Evolutionary conservation across 805 yeast genomes (phyloP).

Genomic region (Ogataea saltuana): DNA sequence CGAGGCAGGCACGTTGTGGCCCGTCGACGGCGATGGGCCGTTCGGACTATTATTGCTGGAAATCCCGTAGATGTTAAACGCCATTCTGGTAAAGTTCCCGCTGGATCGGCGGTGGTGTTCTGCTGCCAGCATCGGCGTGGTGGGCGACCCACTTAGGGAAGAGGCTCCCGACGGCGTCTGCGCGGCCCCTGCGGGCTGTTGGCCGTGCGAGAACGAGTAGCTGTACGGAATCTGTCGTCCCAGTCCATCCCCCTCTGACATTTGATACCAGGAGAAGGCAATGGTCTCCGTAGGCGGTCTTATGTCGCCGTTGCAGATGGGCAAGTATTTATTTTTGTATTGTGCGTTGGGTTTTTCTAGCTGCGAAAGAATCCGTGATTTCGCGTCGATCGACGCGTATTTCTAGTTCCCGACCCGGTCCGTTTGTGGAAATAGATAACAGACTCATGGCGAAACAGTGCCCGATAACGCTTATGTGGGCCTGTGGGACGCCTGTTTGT

Average conservation of each 20-base stretch:
- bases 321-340: background rate
- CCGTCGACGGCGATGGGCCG: constrained; percentile 16
- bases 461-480: too few relatives aligned
- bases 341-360: background rate
- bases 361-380: background rate
- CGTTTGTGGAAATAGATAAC: too few relatives aligned
- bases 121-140: constrained; percentile 23
- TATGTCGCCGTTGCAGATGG: background rate
- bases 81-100: constrained; percentile 50
- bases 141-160: constrained; percentile 26
- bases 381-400: constrained; percentile 2
- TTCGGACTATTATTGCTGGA: constrained; percentile 23
- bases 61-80: constrained; percentile 58
- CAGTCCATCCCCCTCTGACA: constrained; percentile 8
- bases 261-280: too few relatives aligned
- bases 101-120: constrained; percentile 33
- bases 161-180: constrained; percentile 8
- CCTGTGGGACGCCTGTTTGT: too few relatives aligned
- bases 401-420: too few relatives aligned
- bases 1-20: constrained; percentile 22
- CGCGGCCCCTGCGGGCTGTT: constrained; percentile 1
- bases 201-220: constrained; percentile 13
- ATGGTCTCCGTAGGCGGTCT: constrained; percentile 9
- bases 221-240: background rate
- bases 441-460: too few relatives aligned